Conservation (phyloP, 371 early-diverging fungal genomes). For the Mortierella sp. region DNA sequence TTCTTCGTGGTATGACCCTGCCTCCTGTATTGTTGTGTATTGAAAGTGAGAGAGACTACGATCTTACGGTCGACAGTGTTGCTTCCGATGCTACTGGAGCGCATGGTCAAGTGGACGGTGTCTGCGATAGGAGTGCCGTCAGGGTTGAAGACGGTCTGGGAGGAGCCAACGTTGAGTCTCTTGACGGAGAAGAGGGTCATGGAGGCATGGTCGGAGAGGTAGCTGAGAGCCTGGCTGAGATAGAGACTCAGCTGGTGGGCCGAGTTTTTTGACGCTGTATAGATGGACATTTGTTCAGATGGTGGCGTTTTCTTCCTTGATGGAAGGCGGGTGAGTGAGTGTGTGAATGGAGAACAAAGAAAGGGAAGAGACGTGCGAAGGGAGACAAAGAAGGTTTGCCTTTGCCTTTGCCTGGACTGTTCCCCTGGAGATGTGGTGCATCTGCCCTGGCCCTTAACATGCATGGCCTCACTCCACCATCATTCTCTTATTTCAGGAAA, state of each 20-base stretch:
- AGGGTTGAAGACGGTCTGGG: constrained; percentile 44
- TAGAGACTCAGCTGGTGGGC: constrained; percentile 21
- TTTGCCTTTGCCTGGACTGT: background rate
- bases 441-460: background rate
- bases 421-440: background rate
- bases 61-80: constrained; percentile 44
- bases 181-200: constrained; percentile 51
- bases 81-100: constrained; percentile 45
- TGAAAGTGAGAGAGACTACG: background rate
- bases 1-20: background rate
- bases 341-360: background rate
- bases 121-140: constrained; percentile 44
- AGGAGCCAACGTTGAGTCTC: constrained; percentile 32
- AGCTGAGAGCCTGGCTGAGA: constrained; percentile 31
- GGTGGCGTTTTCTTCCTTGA: background rate
- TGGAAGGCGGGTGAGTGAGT: background rate
- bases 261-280: constrained; percentile 25
- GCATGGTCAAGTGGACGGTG: constrained; percentile 36
- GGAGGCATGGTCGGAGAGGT: constrained; percentile 33
- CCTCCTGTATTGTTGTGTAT: background rate
- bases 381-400: background rate
- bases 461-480: background rate
- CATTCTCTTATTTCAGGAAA: background rate
- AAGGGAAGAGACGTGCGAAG: background rate
- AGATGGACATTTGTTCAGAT: constrained; percentile 34